These are phyloP conservation scores for Phytophthora nicotianae DNA, from an alignment of 352 stramenopile species.

Conservation along the genomic window DNA sequence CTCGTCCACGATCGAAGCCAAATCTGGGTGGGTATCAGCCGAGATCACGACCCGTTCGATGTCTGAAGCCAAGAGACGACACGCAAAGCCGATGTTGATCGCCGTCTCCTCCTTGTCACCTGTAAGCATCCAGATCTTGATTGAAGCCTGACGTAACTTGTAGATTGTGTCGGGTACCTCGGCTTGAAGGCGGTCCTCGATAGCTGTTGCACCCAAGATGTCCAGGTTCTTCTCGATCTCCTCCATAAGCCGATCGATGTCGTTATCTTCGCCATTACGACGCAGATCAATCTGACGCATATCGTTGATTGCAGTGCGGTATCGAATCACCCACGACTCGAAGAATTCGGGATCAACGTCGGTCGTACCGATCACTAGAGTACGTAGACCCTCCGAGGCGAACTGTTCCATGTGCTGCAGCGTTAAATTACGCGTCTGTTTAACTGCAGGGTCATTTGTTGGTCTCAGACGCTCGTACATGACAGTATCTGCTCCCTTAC, in stretches of 20 bases:
- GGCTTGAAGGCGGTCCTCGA: conserved; percentile 94
- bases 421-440: conserved; percentile 67
- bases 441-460: conserved; percentile 50
- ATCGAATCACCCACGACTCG: conserved; percentile 66
- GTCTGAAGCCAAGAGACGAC: conserved; percentile 88
- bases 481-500: conserved; percentile 90
- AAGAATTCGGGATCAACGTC: conserved; percentile 69
- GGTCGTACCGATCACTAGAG: conserved; percentile 83
- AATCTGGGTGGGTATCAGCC: conserved; percentile 73
- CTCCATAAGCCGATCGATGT: conserved; percentile 85
- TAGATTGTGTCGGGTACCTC: conserved; percentile 93
- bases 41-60: conserved; percentile 92
- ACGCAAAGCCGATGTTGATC: conserved; percentile 96
- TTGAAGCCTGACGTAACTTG: conserved; percentile 90
- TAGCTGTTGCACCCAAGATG: conserved; percentile 92
- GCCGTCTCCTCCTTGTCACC: conserved; percentile 96
- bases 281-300: conserved; percentile 88
- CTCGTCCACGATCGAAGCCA: conserved; percentile 64
- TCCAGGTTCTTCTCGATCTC: conserved; percentile 89
- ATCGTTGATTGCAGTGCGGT: conserved; percentile 82
- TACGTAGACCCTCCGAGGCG: conserved; percentile 88
- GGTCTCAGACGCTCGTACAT: conserved; percentile 84
- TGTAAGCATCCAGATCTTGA: conserved; percentile 96
- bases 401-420: conserved; percentile 90
- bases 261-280: conserved; percentile 70